phyloP scores from a whole-genome alignment of 78 protist species.

The Dictyostelium capitatum region DNA sequence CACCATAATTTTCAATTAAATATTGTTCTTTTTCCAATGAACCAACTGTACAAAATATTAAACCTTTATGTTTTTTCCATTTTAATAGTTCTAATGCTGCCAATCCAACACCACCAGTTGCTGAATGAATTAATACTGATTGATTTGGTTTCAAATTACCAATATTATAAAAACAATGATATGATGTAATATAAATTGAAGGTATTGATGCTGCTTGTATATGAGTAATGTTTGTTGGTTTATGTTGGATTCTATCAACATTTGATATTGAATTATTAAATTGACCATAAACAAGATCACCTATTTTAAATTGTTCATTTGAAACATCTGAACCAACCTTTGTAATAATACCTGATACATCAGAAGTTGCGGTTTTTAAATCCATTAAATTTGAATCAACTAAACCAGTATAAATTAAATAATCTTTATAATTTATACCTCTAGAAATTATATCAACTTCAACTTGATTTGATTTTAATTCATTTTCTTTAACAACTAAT shows the following conservation, averaged over 20 bases:
- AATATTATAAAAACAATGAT: not conserved
- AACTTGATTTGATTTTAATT: conserved; percentile 1
- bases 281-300: conserved; percentile 5
- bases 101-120: conserved; percentile 4
- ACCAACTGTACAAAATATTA: conserved; percentile 8
- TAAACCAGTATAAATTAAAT: conserved; percentile 32
- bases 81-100: conserved; percentile 86
- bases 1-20: conserved; percentile 10
- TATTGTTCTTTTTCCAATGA: conserved; percentile 1
- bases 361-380: not conserved
- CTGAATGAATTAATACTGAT: conserved; percentile 14
- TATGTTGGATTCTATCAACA: not conserved
- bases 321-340: conserved; percentile 5
- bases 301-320: conserved; percentile 12
- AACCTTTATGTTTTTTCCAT: conserved; percentile 30
- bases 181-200: not conserved
- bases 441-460: conserved; percentile 39
- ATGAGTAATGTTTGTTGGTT: not conserved
- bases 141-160: conserved; percentile 3
- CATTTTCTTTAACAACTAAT: not conserved
- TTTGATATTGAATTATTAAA: not conserved
- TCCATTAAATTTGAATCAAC: too few relatives aligned
- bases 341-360: conserved; percentile 17
- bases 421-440: conserved; percentile 62
- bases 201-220: conserved; percentile 11